Percentiles rank a stretch among this genome's conserved stretches.
Conservation (phyloP, 306 rosid genomes). For the Crotalaria pallida region DNA sequence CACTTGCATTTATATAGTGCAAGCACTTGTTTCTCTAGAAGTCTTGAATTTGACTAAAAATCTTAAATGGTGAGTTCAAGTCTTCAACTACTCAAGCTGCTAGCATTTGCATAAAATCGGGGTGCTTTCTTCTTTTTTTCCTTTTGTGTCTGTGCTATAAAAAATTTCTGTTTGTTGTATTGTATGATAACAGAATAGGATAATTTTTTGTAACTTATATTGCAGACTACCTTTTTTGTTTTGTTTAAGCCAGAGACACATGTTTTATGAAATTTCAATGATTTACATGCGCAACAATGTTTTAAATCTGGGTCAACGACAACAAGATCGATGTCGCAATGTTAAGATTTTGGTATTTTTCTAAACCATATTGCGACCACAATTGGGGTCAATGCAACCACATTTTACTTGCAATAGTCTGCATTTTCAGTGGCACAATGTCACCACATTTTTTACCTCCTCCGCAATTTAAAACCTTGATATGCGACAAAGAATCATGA, state of each 20-base stretch:
- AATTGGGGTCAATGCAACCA: no score
- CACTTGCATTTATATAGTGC: constrained; percentile 10
- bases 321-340: no score
- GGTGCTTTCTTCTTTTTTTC: background rate
- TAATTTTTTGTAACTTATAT: background rate
- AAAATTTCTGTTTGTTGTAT: background rate
- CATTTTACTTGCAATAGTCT: no score
- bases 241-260: background rate
- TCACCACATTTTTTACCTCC: no score
- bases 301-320: no score
- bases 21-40: background rate
- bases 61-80: background rate
- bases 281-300: no score
- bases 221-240: background rate
- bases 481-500: no score
- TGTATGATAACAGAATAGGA: background rate
- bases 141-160: background rate
- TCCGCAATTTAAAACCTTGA: no score
- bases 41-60: background rate
- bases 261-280: background rate
- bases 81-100: background rate
- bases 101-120: background rate
- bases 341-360: no score
- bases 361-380: no score
- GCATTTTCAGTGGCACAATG: no score